phyloP scores from a whole-genome alignment of 148 eudicot species.

The Suaeda aralocaspica region DNA sequence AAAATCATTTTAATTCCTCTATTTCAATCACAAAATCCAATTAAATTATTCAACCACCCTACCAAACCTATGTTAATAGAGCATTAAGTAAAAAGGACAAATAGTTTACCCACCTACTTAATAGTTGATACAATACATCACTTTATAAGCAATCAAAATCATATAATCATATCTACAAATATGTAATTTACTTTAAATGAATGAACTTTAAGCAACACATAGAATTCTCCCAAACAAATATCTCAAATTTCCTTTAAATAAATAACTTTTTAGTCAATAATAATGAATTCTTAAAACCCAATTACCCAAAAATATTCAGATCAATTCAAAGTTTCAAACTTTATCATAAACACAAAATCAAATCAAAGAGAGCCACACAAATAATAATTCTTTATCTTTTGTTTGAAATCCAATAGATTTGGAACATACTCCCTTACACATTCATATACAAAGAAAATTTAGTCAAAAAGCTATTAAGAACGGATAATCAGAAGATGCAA shows the following conservation, averaged over 20 bases:
- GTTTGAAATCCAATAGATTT: no score
- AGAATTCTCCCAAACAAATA: neutral
- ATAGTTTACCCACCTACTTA: neutral
- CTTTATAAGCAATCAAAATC: neutral
- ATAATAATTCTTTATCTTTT: no score
- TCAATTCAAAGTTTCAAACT: neutral
- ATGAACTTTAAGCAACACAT: no score
- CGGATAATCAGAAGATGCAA: no score
- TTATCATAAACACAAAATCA: constrained; percentile 7
- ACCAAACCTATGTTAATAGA: no score
- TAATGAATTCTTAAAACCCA: neutral
- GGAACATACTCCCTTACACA: no score
- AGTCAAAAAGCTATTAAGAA: no score
- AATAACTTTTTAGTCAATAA: neutral
- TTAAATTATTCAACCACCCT: neutral
- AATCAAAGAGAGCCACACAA: neutral
- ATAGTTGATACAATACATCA: neutral
- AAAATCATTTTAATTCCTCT: neutral
- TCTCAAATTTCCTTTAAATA: no score
- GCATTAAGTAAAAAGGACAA: no score
- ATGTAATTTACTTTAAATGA: no score
- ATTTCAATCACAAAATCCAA: neutral
- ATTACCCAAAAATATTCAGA: neutral
- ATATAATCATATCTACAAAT: neutral
- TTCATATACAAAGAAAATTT: no score